Percentiles rank a stretch among this genome's conserved stretches.
phyloP scores from a whole-genome alignment of 768 basidiomycete species.

The Collybiopsis confluens region DNA sequence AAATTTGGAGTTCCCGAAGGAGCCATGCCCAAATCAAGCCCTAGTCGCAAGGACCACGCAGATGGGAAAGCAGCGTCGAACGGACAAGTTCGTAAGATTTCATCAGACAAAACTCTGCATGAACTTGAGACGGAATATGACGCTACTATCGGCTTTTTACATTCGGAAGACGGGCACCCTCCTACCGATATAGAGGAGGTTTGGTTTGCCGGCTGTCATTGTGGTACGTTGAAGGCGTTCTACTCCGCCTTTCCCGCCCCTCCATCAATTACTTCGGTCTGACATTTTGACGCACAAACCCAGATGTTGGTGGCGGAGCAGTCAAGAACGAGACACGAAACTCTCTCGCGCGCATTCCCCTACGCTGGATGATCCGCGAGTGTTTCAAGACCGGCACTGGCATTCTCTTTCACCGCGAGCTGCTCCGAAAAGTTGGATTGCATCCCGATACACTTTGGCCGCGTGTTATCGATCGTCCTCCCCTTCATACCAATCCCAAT shows the following conservation, averaged over 20 bases:
- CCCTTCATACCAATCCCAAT: slow-evolving; percentile 31
- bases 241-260: not conserved
- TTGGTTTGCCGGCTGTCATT: not conserved
- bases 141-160: slow-evolving; percentile 4
- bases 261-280: too few relatives aligned
- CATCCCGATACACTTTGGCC: slow-evolving; percentile 42
- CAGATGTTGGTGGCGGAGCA: slow-evolving; percentile 27
- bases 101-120: not conserved
- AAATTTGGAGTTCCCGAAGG: not conserved
- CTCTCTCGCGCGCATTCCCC: slow-evolving; percentile 63
- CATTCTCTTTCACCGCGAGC: slow-evolving; percentile 51
- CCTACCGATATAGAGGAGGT: slow-evolving; percentile 1
- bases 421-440: slow-evolving; percentile 42
- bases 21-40: not conserved
- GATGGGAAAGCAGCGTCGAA: not conserved
- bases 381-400: slow-evolving; percentile 53
- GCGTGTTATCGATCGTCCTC: slow-evolving; percentile 34
- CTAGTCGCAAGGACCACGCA: not conserved
- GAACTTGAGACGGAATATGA: slow-evolving; percentile 1
- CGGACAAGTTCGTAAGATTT: too few relatives aligned
- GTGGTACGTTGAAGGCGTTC: slow-evolving; percentile 6
- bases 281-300: not conserved
- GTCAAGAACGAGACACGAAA: slow-evolving; percentile 36
- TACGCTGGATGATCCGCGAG: slow-evolving; percentile 76
- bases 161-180: not conserved